Evolutionary conservation across 805 yeast genomes (phyloP), one percentile per base, ranked within the genome.

Genomic region (Hanseniaspora lindneri): DNA sequence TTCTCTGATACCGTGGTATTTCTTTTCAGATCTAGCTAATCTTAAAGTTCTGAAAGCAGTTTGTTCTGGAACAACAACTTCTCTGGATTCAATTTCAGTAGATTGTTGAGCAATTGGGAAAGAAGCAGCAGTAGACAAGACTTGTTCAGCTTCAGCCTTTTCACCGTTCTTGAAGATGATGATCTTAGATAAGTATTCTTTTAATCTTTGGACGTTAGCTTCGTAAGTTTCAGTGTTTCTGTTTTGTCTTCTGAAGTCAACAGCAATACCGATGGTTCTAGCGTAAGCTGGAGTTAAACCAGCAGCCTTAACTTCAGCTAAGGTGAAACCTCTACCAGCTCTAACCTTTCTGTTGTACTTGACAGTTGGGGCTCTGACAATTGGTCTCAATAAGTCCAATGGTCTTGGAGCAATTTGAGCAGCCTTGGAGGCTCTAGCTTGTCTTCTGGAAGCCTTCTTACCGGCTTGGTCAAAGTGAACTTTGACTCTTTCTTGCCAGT

Each of bases 401-500:
- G 98, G 98, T 70, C 84, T 88, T 76, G 98, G 98, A 66, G 98
- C 97, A 64, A 82, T 73, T 70, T 75, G 75, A 65, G 96, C 95
- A 64, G 96, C 95, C 78, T 83, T 88, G 65, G 81, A 66, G 69
- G 84, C 82, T 76, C 98, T 86, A 61, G 95, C 83, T 61, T 75
- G 76, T 77, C 98, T 83, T 82, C 98, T 87, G 59, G 94, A 80
- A 67, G 75, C 87, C 82, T 92, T 92, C 82, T 89, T 87, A 73
- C 98, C 98, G 69, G 98, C 96, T 80, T 92, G 98, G 89, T 92
- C 96, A 71, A 92, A 83, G 87, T 94, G 98, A 67, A 86, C 96
- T 73, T 79, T 85, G 80, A 92, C 99, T 70, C 97, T 85, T 75
- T 86, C 95, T 78, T 92, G 97, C 98, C 98, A 92, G 95, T 89